phyloP scores from a whole-genome alignment of 805 yeast species.

The Hanseniaspora pseudoguilliermondii region DNA sequence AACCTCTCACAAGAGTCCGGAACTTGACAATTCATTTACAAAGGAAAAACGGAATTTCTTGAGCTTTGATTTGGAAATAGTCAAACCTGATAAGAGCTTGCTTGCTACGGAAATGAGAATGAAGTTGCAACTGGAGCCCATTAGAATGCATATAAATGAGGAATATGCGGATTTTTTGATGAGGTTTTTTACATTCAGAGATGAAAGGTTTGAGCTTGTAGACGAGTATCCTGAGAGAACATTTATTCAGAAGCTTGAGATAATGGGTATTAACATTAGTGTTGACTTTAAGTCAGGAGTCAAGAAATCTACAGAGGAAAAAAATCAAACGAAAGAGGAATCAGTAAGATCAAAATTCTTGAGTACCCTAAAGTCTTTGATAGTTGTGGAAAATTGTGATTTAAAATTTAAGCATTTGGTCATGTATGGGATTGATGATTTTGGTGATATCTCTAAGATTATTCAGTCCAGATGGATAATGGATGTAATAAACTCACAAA shows the following conservation, averaged over 20 bases:
- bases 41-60: slow-evolving; percentile 33
- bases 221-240: slow-evolving; percentile 47
- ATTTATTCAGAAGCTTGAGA: slow-evolving; percentile 55
- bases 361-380: slow-evolving; percentile 77
- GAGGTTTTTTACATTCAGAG: slow-evolving; percentile 72
- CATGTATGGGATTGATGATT: slow-evolving; percentile 68
- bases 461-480: slow-evolving; percentile 76
- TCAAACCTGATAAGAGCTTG: slow-evolving; percentile 50
- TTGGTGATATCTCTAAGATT: slow-evolving; percentile 41
- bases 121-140: slow-evolving; percentile 43
- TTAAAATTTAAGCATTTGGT: slow-evolving; percentile 49
- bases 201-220: slow-evolving; percentile 49
- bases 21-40: neutral
- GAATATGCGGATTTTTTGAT: slow-evolving; percentile 77
- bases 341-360: slow-evolving; percentile 39
- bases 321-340: slow-evolving; percentile 45
- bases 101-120: slow-evolving; percentile 59
- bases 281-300: slow-evolving; percentile 71
- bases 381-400: slow-evolving; percentile 75
- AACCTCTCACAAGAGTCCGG: slow-evolving; percentile 45
- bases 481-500: slow-evolving; percentile 68
- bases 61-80: slow-evolving; percentile 38
- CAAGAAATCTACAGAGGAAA: slow-evolving; percentile 76
- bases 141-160: slow-evolving; percentile 80
- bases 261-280: slow-evolving; percentile 47